Evolutionary conservation across 345 rosid species (phyloP).

Genomic region (Arabis hirsuta): DNA sequence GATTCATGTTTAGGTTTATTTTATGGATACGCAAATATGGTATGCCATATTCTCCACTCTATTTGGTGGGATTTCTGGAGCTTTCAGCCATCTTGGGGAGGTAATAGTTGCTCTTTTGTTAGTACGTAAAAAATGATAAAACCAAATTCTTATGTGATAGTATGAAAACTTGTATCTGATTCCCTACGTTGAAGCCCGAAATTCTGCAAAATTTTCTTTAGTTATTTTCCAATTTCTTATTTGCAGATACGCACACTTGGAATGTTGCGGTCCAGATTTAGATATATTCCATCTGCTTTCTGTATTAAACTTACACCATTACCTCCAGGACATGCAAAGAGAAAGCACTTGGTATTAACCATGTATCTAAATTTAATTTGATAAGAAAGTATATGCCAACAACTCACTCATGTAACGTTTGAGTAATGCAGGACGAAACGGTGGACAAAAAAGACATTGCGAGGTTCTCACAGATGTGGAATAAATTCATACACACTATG

Average conservation of each 20-base stretch:
- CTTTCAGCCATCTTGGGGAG: slow-evolving; percentile 98
- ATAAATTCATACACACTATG: slow-evolving; percentile 79
- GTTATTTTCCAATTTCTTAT: slow-evolving; percentile 14
- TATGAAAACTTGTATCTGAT: slow-evolving; percentile 20
- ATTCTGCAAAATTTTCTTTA: not conserved
- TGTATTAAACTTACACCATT: slow-evolving; percentile 67
- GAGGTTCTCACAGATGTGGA: slow-evolving; percentile 91
- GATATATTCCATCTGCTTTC: slow-evolving; percentile 70
- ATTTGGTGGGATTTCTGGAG: slow-evolving; percentile 95
- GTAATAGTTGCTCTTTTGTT: slow-evolving; percentile 51
- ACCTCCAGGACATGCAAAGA: slow-evolving; percentile 43
- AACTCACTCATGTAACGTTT: slow-evolving; percentile 30
- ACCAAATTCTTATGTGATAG: slow-evolving; percentile 10
- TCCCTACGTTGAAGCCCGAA: slow-evolving; percentile 8
- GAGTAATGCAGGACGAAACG: slow-evolving; percentile 58
- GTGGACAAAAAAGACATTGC: slow-evolving; percentile 57
- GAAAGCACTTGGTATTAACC: slow-evolving; percentile 48
- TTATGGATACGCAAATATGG: slow-evolving; percentile 98
- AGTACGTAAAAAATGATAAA: slow-evolving; percentile 6
- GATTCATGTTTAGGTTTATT: slow-evolving; percentile 70
- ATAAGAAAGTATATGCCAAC: slow-evolving; percentile 16
- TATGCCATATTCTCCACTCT: slow-evolving; percentile 94
- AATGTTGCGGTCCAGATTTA: slow-evolving; percentile 92
- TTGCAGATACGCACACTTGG: slow-evolving; percentile 90
- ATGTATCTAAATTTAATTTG: slow-evolving; percentile 5